These are phyloP conservation scores for Pisolithus microcarpus DNA, from an alignment of 768 basidiomycete genomes.

Conservation along the genomic window DNA sequence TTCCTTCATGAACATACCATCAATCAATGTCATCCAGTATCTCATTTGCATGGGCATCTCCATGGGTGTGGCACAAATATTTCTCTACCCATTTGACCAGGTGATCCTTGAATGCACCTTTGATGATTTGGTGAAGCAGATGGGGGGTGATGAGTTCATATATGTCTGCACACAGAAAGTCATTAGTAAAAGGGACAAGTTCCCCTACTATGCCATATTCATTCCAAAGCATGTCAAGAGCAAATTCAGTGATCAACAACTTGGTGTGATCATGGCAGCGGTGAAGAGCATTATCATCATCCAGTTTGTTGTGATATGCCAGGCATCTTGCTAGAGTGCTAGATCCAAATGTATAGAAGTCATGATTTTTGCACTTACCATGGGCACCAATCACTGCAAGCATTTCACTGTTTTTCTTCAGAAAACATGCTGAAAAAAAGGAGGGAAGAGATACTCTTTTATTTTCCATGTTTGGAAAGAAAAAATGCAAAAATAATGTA, in stretches of 20 bases:
- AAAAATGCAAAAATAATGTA: too few species aligned
- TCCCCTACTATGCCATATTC: conserved; percentile 28
- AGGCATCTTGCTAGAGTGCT: too few species aligned
- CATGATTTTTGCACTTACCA: too few species aligned
- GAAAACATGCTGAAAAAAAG: too few species aligned
- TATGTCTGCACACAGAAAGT: conserved; percentile 28
- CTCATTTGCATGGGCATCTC: conserved; percentile 5
- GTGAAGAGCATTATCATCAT: too few species aligned
- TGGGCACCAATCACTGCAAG: conserved; percentile 17
- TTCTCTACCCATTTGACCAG: conserved; percentile 26
- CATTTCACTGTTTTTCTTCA: too few species aligned
- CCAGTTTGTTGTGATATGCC: too few species aligned
- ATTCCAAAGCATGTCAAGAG: conserved; percentile 18
- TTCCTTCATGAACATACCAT: conserved; percentile 7
- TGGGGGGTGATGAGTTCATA: conserved; percentile 23
- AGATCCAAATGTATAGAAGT: too few species aligned
- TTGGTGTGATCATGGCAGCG: too few species aligned
- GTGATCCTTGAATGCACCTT: conserved; percentile 31
- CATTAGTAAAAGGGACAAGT: conserved; percentile 25
- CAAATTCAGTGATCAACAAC: too few species aligned
- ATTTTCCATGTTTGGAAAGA: too few species aligned
- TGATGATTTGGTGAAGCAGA: conserved; percentile 28
- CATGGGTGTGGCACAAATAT: conserved; percentile 13
- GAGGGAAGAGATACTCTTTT: too few species aligned
- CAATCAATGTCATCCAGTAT: conserved; percentile 27